Evolutionary conservation across 345 rosid species (phyloP).

Genomic region (Populus davidiana): DNA sequence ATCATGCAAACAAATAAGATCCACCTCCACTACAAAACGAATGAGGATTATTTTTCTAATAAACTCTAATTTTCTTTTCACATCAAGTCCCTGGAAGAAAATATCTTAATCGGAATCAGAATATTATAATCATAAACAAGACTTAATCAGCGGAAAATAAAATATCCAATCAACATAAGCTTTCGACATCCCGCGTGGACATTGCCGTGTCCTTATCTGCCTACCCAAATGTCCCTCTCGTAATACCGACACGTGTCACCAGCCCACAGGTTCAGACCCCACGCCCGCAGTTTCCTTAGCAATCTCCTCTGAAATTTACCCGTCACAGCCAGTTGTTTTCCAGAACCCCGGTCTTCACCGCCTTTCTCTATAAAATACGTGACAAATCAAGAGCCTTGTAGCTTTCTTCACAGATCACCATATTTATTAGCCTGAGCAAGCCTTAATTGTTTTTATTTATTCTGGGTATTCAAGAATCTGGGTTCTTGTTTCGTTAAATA

Average conservation of each 20-base stretch:
- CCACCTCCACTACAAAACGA: no score
- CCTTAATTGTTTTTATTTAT: no score
- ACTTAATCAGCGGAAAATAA: neutral
- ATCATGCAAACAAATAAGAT: no score
- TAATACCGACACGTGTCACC: slow-evolving; percentile 8
- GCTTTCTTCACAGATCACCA: neutral
- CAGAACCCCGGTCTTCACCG: neutral
- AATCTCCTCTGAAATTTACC: neutral
- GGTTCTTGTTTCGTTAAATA: neutral
- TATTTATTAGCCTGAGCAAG: no score
- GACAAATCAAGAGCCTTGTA: neutral
- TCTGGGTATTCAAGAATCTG: neutral
- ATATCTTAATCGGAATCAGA: no score
- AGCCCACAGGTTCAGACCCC: neutral
- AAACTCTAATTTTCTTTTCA: neutral
- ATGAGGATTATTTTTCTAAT: no score
- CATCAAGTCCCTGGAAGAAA: no score
- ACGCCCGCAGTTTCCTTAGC: neutral
- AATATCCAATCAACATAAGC: neutral
- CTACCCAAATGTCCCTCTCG: neutral
- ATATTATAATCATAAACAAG: neutral
- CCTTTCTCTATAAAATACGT: neutral
- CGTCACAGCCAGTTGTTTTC: neutral
- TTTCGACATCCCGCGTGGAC: neutral
- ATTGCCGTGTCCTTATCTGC: neutral